Percentiles rank a stretch among this genome's conserved stretches.
phyloP scores from a whole-genome alignment of 2,329 filamentous ascomycete species.

The Ploettnerulaceae sp. region DNA sequence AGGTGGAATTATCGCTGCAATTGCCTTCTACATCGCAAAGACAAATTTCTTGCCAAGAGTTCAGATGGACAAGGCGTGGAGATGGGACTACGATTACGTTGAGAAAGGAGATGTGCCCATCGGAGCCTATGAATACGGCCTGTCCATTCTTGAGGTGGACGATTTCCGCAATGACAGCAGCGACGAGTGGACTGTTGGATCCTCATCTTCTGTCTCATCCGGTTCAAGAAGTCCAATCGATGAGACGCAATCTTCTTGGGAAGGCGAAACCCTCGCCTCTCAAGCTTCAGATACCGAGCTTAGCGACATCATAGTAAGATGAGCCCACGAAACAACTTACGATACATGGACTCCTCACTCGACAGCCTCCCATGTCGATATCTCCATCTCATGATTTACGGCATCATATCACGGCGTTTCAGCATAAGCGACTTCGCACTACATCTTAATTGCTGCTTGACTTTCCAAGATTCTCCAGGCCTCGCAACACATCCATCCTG shows the following conservation, averaged over 20 bases:
- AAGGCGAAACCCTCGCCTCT: conserved; percentile 48
- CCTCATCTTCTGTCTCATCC: conserved; percentile 53
- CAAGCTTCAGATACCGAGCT: conserved; percentile 34
- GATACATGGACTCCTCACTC: conserved; percentile 11
- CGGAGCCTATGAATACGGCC: conserved; percentile 49
- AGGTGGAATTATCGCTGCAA: conserved; percentile 72
- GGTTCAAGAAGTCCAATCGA: conserved; percentile 41
- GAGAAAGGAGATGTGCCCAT: conserved; percentile 69
- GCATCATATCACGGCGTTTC: conserved; percentile 33
- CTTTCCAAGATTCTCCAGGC: conserved; percentile 15
- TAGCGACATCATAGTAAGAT: conserved; percentile 30
- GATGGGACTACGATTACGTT: conserved; percentile 95
- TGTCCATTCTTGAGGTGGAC: conserved; percentile 28
- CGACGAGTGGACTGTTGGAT: conserved; percentile 87
- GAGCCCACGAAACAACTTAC: conserved; percentile 6
- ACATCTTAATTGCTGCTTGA: conserved; percentile 18
- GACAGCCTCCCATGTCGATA: conserved; percentile 23
- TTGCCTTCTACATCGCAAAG: conserved; percentile 78
- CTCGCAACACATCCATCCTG: conserved; percentile 21
- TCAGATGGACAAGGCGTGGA: conserved; percentile 77
- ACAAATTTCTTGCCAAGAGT: conserved; percentile 75
- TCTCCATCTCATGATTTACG: conserved; percentile 31
- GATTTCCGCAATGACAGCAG: conserved; percentile 48
- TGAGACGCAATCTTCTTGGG: conserved; percentile 52
- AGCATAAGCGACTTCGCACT: conserved; percentile 31